phyloP scores from a whole-genome alignment of 495 filamentous ascomycete species.

The Chaetomidium leptoderma region DNA sequence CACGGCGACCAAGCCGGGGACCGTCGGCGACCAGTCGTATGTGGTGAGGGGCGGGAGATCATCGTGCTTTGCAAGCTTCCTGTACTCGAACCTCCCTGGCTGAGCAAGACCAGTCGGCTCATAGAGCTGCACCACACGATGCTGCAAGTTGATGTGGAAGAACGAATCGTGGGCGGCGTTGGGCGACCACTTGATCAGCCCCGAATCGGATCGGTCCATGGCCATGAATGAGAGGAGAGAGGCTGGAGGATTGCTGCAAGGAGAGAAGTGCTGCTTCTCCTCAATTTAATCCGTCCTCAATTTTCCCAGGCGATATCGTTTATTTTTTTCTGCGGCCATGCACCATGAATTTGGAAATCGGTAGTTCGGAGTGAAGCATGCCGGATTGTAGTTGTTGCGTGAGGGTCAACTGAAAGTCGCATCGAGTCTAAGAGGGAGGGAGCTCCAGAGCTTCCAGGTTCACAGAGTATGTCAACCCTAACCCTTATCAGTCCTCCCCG shows the following conservation, averaged over 20 bases:
- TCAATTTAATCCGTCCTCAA: slow-evolving; percentile 4
- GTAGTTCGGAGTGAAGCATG: not conserved
- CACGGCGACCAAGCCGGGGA: slow-evolving; percentile 68
- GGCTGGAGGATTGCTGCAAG: slow-evolving; percentile 1
- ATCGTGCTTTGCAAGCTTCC: slow-evolving; percentile 64
- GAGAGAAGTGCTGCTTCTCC: not conserved
- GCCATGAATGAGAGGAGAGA: not conserved
- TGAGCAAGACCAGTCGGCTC: slow-evolving; percentile 59
- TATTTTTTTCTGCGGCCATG: not conserved
- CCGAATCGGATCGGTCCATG: slow-evolving; percentile 52
- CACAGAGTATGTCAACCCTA: slow-evolving; percentile 10
- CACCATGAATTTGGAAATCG: not conserved
- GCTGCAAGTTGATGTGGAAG: slow-evolving; percentile 76
- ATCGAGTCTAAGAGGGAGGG: no score
- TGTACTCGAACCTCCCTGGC: slow-evolving; percentile 56
- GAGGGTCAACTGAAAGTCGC: not conserved
- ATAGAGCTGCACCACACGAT: slow-evolving; percentile 75
- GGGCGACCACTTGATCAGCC: slow-evolving; percentile 81
- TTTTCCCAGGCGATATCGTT: not conserved
- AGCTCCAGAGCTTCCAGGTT: no score
- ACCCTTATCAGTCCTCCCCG: slow-evolving; percentile 9
- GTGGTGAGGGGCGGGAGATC: slow-evolving; percentile 83
- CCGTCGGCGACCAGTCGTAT: slow-evolving; percentile 87
- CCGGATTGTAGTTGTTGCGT: not conserved
- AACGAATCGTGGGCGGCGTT: slow-evolving; percentile 64